Evolutionary conservation across 2,329 filamentous ascomycete genomes (phyloP), one percentile per base, ranked within the genome.

Genomic region (Claviceps pazoutovae): DNA sequence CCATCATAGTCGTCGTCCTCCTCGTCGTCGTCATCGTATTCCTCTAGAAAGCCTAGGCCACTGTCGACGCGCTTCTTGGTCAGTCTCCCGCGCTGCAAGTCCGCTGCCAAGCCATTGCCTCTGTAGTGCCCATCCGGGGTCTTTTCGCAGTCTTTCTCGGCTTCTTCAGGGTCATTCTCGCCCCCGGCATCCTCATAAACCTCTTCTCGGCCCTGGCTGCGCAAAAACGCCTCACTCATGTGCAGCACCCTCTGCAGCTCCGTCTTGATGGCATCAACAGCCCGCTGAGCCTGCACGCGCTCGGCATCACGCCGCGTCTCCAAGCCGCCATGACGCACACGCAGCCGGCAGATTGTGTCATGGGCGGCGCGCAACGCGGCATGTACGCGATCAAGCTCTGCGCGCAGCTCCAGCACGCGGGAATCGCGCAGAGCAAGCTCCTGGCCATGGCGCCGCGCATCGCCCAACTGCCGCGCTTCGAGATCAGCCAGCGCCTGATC

Each of bases 31-130:
- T 67, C 62, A 51, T 73, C 72, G 38, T 78, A 75, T 58, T 80
- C 76, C 30, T 77, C 75, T 60, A 79, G 56, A 23, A 81, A 66
- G 0, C 75, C 76, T 48, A 81, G 58, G 0, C 77, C 78, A 51
- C 75, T 79, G 60, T 81, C 78, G 56, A 73, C 71, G 53, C 71
- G 68, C 53, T 74, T 70, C 53, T 67, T 56, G 17, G 52, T 67
- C 65, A 4, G n/a, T 41, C 9, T 41, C 38, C 17, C 14, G 14
- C 16, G 16, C 38, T 41, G 38, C 38, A n/a, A 34, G 30, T 34
- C 30, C 30, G 30, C 30, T 9, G 30, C 30, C 30, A 34, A 34
- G 30, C 30, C 30, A 34, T 4, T 1, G 30, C 30, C 30, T 3
- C 9, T 34, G 9, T 34, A 34, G 30, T 11, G 30, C 9, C 9